Evolutionary conservation across 2,329 filamentous ascomycete species (phyloP), one percentile per base, ranked within the genome.

Genomic region (Myriosclerotinia scirpicola): DNA sequence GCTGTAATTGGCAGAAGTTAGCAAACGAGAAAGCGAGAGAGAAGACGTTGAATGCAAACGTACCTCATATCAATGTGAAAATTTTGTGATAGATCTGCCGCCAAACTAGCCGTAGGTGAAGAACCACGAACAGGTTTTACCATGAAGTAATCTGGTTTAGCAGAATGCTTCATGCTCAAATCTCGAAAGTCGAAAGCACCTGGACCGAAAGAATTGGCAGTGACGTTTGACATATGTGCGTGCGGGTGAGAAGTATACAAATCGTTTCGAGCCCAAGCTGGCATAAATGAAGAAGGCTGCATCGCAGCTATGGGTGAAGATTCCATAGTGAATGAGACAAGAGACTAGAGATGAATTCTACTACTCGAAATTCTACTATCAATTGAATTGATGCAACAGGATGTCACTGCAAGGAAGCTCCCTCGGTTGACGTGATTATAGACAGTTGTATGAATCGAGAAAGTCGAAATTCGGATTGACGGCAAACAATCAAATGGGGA

Each of bases 51-150:
- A 17, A 55, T 48, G 30, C 20, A 50, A 12, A 46, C 85, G 73
- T 83, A 97, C 94, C 93, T 97, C 76, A 90, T 92, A 79, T 97
- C 93, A 77, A 98, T 91, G 77, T 94, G 91, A 78, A 98, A 96
- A 82, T 98, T 99, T 77, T 97, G 93, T 67, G 93, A 97, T 74
- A 98, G 84, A 80, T 99, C 95, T 69, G 93, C 93, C 53, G 93
- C 94, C 73, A 99, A 82, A 76, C 92, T 96, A 63, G 92, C 88
- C 46, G 93, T 93, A 7, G 95, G 95, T 66, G 95, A 99, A 26
- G 93, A 96, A 59, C 92, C 92, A 72, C 87, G 87, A 74, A 92
- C 82, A 63, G 90, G 85, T 76, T 91, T 93, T 74, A 90, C 79
- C 74, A 84, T 88, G 81, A 98, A 96, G 81, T 95, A 97, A 78